Conservation (phyloP, 148 eudicot species). For the Fagopyrum tataricum region DNA sequence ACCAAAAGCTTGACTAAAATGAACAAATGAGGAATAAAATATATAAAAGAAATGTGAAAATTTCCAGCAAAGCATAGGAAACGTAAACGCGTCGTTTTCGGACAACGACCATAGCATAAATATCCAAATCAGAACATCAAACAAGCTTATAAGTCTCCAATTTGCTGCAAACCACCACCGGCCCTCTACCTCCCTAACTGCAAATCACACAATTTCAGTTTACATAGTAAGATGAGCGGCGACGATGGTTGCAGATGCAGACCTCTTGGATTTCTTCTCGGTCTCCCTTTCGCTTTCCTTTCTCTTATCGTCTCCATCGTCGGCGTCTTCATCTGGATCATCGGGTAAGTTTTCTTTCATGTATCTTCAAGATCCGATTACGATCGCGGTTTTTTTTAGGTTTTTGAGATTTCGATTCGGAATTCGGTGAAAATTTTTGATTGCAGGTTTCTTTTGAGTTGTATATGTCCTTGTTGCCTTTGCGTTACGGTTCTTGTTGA, state of each 20-base stretch:
- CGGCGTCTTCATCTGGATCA: conserved; percentile 47
- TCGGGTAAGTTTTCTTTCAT: conserved; percentile 30
- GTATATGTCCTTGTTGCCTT: conserved; percentile 63
- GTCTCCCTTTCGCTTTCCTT: conserved; percentile 51
- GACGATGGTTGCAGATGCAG: conserved; percentile 27
- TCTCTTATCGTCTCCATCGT: conserved; percentile 40
- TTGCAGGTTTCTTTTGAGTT: conserved; percentile 41
- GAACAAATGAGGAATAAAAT: neutral
- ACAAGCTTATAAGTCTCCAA: neutral
- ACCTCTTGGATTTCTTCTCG: conserved; percentile 44
- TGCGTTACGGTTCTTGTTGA: conserved; percentile 63
- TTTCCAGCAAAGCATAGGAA: conserved; percentile 1
- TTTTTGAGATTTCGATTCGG: neutral
- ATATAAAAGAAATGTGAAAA: neutral
- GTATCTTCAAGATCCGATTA: neutral
- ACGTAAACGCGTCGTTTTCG: conserved; percentile 4
- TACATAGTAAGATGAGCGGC: conserved; percentile 30
- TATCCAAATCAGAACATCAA: neutral
- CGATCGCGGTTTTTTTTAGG: neutral
- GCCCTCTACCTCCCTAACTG: no score
- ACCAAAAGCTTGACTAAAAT: neutral
- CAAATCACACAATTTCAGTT: neutral
- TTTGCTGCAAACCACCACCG: neutral
- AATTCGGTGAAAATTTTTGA: neutral
- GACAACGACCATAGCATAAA: neutral